These are phyloP conservation scores for Inga laurina DNA, from an alignment of 306 rosid genomes.

Conservation along the genomic window DNA sequence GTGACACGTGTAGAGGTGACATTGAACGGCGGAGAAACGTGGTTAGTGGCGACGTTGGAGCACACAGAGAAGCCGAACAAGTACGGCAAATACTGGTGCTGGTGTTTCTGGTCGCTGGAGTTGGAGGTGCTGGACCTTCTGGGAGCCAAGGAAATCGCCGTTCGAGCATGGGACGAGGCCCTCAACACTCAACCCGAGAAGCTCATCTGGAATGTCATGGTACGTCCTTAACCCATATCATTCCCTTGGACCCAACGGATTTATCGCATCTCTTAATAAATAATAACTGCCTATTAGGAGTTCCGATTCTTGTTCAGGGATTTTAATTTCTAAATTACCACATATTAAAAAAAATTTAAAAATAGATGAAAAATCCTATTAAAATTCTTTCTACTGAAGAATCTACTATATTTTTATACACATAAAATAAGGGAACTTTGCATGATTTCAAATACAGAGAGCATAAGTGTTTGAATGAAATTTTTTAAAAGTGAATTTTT, in stretches of 20 bases:
- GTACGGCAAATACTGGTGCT: constrained; percentile 85
- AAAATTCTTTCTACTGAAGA: too few species aligned
- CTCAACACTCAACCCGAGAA: constrained; percentile 86
- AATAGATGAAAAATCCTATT: too few species aligned
- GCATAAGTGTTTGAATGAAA: too few species aligned
- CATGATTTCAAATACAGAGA: too few species aligned
- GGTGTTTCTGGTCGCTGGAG: constrained; percentile 93
- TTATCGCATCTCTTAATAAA: too few species aligned
- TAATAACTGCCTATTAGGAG: not conserved
- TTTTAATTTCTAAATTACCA: not conserved
- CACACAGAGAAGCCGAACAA: constrained; percentile 70
- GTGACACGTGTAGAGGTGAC: constrained; percentile 92
- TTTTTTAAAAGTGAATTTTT: too few species aligned
- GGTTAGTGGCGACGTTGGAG: constrained; percentile 66
- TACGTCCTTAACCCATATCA: constrained; percentile 32
- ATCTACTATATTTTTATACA: too few species aligned
- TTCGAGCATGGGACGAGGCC: constrained; percentile 87
- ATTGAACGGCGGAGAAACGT: constrained; percentile 76
- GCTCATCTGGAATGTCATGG: constrained; percentile 91
- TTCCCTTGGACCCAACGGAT: not conserved
- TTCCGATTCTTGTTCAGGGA: not conserved
- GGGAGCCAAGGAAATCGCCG: constrained; percentile 70
- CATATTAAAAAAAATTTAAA: not conserved
- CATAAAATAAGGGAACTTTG: too few species aligned
- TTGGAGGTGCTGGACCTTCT: constrained; percentile 66